phyloP scores from a whole-genome alignment of 306 rosid species.

The Pueraria montana region DNA sequence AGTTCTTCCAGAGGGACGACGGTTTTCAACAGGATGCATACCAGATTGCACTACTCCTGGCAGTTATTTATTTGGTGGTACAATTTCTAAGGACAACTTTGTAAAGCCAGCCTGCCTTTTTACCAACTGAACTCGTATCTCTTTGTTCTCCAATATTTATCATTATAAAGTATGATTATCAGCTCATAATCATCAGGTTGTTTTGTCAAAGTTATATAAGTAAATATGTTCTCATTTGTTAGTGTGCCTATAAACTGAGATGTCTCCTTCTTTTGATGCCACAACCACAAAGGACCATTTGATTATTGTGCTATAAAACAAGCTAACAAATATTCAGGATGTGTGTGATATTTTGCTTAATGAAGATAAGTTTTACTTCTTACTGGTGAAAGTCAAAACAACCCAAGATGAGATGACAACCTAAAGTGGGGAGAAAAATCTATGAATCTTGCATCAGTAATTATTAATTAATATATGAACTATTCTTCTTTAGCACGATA shows the following conservation, averaged over 20 bases:
- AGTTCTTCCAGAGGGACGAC: slow-evolving; percentile 92
- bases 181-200: slow-evolving; percentile 38
- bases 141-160: slow-evolving; percentile 34
- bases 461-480: too few relatives aligned
- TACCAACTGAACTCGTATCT: slow-evolving; percentile 18
- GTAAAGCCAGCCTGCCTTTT: slow-evolving; percentile 48
- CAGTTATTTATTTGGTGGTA: slow-evolving; percentile 81
- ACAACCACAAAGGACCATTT: slow-evolving; percentile 4
- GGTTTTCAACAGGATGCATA: slow-evolving; percentile 85
- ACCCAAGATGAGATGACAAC: background rate
- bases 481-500: too few relatives aligned
- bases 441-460: background rate
- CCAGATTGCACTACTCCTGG: slow-evolving; percentile 80
- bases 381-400: slow-evolving; percentile 1
- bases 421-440: background rate
- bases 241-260: background rate
- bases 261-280: background rate
- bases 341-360: background rate
- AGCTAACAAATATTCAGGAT: background rate
- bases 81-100: slow-evolving; percentile 78
- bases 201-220: slow-evolving; percentile 41
- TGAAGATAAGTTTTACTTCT: background rate
- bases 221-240: slow-evolving; percentile 17
- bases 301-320: slow-evolving; percentile 31
- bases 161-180: slow-evolving; percentile 20